These are phyloP conservation scores for Hemileccinum impolitum DNA, from an alignment of 768 basidiomycete species.

Conservation along the genomic window DNA sequence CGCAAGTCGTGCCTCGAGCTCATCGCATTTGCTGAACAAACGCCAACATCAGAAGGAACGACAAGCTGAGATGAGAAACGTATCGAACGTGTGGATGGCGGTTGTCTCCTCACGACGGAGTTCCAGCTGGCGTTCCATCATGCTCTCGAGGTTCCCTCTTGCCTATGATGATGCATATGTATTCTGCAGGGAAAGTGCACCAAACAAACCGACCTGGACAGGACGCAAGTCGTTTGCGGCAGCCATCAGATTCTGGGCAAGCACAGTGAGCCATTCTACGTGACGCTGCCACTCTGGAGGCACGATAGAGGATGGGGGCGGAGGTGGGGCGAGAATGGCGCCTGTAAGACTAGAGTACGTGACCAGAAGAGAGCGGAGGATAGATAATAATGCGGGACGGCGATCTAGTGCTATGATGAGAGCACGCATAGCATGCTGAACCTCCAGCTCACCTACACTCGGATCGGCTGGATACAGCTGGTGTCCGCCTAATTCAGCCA, in stretches of 20 bases:
- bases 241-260: slow-evolving; percentile 85
- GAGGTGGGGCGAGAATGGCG: slow-evolving; percentile 66
- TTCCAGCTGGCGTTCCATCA: slow-evolving; percentile 80
- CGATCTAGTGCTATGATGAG: slow-evolving; percentile 50
- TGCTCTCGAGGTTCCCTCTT: slow-evolving; percentile 71
- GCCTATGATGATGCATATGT: slow-evolving; percentile 45
- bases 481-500: slow-evolving; percentile 76
- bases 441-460: slow-evolving; percentile 49
- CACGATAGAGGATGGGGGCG: slow-evolving; percentile 39
- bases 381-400: slow-evolving; percentile 65
- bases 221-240: slow-evolving; percentile 88
- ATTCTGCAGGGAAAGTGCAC: not conserved
- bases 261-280: slow-evolving; percentile 76
- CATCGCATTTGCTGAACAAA: slow-evolving; percentile 62
- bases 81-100: slow-evolving; percentile 61
- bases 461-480: slow-evolving; percentile 80
- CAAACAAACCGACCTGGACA: slow-evolving; percentile 59
- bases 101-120: slow-evolving; percentile 69
- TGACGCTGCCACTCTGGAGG: slow-evolving; percentile 72
- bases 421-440: not conserved
- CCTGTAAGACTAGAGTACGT: slow-evolving; percentile 74
- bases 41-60: slow-evolving; percentile 7
- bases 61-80: not conserved
- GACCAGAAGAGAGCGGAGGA: slow-evolving; percentile 74
- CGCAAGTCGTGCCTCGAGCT: slow-evolving; percentile 58